Evolutionary conservation across 805 yeast genomes (phyloP), one percentile per base, ranked within the genome.

Genomic region (Metahyphopichia silvanorum): DNA sequence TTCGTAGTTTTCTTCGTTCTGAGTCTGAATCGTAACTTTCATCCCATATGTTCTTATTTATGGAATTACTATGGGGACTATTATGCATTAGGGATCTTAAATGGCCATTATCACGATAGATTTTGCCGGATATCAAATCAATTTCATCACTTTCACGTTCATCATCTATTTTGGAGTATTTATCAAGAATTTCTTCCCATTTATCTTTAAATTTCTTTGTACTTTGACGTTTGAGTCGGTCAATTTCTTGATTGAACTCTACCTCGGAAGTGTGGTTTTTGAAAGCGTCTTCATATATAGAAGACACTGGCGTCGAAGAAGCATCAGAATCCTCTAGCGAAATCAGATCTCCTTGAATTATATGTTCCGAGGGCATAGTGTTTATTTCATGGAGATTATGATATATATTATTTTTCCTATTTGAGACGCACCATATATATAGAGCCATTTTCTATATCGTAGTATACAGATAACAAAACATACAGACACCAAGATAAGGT

Each of bases 61-160:
- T n/a, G n/a, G n/a, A n/a, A n/a, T n/a, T n/a, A n/a, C n/a, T n/a
- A n/a, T n/a, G n/a, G n/a, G n/a, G n/a, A n/a, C n/a, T n/a, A n/a
- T n/a, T n/a, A n/a, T n/a, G 27, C 3, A 37, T 41, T 35, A 81
- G 45, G 2, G 79, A 71, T 35, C 72, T 56, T 15, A 85, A 44
- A 53, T 85, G 94, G 2, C 95, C 95, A 32, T 75, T 70, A 45
- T 85, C 88, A 20, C 63, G 72, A 2, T 79, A 53, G 2, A 85
- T 71, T 35, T 71, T 65, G 1, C 91, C 89, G 0, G 87, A 77
- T 7, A 51, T 48, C 15, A 85, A 46, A 49, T 85, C 88, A n/a
- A 80, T 57, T 16, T 78, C 66, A 49, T 80, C 88, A 23, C 84
- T 81, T 33, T 77, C 79, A 12, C 63, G 63, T 4, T 63, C 60